Evolutionary conservation across 2,329 filamentous ascomycete species (phyloP).

Genomic region (Cladophialophora psammophila): DNA sequence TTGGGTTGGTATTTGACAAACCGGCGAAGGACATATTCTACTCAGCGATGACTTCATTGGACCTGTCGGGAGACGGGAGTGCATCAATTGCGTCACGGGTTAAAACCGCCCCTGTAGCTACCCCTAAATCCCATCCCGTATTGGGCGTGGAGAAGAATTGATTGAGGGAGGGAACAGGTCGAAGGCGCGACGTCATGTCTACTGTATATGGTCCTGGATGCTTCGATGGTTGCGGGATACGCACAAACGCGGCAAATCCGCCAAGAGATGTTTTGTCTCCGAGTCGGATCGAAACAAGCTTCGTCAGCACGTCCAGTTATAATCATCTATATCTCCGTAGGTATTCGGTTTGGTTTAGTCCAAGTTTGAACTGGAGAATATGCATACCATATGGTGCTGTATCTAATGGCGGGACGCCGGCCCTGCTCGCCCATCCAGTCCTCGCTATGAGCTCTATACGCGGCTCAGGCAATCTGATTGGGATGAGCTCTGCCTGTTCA

Average conservation of each 20-base stretch:
- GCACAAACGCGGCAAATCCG: background rate
- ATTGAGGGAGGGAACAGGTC: background rate
- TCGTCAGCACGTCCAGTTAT: background rate
- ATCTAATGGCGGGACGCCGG: background rate
- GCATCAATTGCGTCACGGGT: background rate
- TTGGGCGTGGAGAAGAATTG: background rate
- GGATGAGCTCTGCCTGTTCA: constrained; percentile 1
- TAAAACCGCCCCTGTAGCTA: background rate
- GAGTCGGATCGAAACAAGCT: background rate
- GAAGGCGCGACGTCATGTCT: background rate
- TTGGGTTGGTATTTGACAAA: constrained; percentile 44
- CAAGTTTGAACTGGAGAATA: background rate
- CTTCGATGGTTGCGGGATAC: background rate
- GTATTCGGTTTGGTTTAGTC: background rate
- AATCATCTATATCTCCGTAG: background rate
- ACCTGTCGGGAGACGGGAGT: background rate
- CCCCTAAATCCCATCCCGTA: background rate
- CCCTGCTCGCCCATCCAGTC: background rate
- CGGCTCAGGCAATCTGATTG: constrained; percentile 4
- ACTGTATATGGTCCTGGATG: no score
- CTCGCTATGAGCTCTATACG: background rate
- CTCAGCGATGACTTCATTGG: background rate
- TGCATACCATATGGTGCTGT: background rate
- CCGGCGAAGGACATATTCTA: constrained; percentile 41
- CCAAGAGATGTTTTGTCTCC: background rate